Evolutionary conservation across 768 basidiomycete genomes (phyloP).

Genomic region (Rubroboletus satanas): DNA sequence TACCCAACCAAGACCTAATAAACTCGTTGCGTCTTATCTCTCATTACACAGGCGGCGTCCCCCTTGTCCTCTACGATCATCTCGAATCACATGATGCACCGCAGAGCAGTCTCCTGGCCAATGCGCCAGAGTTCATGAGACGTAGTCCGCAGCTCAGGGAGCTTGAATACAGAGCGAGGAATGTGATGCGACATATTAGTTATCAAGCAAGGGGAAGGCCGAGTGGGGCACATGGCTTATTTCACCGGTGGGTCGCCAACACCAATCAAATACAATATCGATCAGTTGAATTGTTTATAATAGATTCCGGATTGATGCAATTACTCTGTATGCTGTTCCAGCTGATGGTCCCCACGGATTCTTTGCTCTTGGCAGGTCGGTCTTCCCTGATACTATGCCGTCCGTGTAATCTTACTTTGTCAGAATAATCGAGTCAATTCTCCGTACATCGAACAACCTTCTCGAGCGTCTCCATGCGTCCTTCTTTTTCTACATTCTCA

Average conservation of each 20-base stretch:
- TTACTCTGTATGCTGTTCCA: constrained; percentile 86
- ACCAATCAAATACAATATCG: background rate
- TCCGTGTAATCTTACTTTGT: background rate
- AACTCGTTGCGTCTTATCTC: constrained; percentile 78
- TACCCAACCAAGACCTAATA: constrained; percentile 94
- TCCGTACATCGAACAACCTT: constrained; percentile 90
- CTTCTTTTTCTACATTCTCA: constrained; percentile 87
- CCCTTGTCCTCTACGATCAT: constrained; percentile 79
- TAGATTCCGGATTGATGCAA: constrained; percentile 91
- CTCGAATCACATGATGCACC: constrained; percentile 46
- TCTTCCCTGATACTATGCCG: background rate
- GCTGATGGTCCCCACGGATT: constrained; percentile 94
- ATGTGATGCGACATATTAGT: constrained; percentile 63
- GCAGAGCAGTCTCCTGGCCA: constrained; percentile 33
- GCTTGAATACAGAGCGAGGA: constrained; percentile 57
- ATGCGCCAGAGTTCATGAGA: constrained; percentile 45
- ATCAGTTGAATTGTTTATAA: background rate
- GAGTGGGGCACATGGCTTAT: constrained; percentile 86
- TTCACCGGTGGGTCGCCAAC: constrained; percentile 64
- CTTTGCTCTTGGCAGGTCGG: constrained; percentile 83
- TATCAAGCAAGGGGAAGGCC: constrained; percentile 78
- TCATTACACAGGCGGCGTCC: constrained; percentile 67
- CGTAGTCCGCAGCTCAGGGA: constrained; percentile 43
- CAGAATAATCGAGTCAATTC: constrained; percentile 81
- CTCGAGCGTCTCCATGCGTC: constrained; percentile 96